A percentile compares a stretch with the other conserved stretches of the same genome.
Evolutionary conservation across 352 stramenopile species (phyloP).

Genomic region (Pythium plurisporium): DNA sequence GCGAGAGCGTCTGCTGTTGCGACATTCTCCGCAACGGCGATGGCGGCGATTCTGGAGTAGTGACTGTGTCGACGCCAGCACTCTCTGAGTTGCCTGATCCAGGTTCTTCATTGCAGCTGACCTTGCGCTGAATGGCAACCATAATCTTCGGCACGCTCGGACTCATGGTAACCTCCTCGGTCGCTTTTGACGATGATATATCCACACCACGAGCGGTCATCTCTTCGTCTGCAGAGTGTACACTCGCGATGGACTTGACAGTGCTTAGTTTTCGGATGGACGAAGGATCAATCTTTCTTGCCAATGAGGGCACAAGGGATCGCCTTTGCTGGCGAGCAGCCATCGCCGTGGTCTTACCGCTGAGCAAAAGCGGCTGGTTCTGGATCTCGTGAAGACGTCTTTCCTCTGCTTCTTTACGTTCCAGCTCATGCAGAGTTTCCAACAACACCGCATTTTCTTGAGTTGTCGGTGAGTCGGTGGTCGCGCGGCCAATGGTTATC

Average conservation of each 20-base stretch:
- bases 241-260: not conserved
- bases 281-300: not conserved
- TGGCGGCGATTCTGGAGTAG: no score
- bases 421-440: not conserved
- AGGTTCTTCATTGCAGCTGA: not conserved
- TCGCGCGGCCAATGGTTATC: not conserved
- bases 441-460: not conserved
- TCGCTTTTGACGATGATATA: no score
- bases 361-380: slow-evolving; percentile 1
- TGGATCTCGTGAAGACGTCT: not conserved
- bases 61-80: not conserved
- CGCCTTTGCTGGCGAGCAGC: not conserved
- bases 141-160: slow-evolving; percentile 12
- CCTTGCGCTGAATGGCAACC: slow-evolving; percentile 20
- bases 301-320: not conserved
- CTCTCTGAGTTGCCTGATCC: not conserved
- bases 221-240: no score
- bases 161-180: not conserved
- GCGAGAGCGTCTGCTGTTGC: not conserved
- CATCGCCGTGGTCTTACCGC: slow-evolving; percentile 15
- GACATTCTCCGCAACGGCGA: not conserved
- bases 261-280: not conserved
- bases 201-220: not conserved
- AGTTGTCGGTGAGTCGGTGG: not conserved
- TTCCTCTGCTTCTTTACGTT: not conserved